phyloP scores from a whole-genome alignment of 2,329 filamentous ascomycete genomes.

The Passalora sequoiae region DNA sequence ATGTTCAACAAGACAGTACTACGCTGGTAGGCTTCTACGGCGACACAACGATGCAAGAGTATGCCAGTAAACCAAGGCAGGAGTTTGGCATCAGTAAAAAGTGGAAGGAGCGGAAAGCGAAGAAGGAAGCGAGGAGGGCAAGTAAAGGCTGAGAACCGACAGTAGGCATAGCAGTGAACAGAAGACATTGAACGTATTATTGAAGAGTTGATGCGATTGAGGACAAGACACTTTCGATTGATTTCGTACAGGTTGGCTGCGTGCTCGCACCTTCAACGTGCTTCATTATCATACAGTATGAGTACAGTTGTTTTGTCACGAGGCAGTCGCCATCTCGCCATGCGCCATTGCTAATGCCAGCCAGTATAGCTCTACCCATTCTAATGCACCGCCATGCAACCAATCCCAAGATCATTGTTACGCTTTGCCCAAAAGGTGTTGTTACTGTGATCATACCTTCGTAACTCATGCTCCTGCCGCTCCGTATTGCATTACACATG shows the following conservation, averaged over 20 bases:
- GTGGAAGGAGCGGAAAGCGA: constrained; percentile 22
- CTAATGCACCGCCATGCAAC: constrained; percentile 6
- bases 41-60: constrained; percentile 26
- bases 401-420: constrained; percentile 4
- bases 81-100: constrained; percentile 23
- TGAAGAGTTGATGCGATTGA: neutral
- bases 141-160: constrained; percentile 1
- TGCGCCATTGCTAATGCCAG: constrained; percentile 19
- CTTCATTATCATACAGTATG: constrained; percentile 15
- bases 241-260: neutral
- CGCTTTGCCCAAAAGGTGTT: constrained; percentile 12
- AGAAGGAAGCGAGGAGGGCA: constrained; percentile 9
- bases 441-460: constrained; percentile 21
- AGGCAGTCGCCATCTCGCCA: constrained; percentile 4
- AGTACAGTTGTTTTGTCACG: constrained; percentile 12
- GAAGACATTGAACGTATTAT: no score
- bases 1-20: constrained; percentile 21
- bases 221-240: neutral
- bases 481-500: constrained; percentile 28
- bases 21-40: constrained; percentile 29
- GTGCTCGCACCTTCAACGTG: neutral
- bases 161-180: neutral
- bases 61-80: constrained; percentile 19
- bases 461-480: constrained; percentile 32
- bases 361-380: constrained; percentile 6